phyloP scores from a whole-genome alignment of 331 rosid genomes.

The Pyracantha coccinea region DNA sequence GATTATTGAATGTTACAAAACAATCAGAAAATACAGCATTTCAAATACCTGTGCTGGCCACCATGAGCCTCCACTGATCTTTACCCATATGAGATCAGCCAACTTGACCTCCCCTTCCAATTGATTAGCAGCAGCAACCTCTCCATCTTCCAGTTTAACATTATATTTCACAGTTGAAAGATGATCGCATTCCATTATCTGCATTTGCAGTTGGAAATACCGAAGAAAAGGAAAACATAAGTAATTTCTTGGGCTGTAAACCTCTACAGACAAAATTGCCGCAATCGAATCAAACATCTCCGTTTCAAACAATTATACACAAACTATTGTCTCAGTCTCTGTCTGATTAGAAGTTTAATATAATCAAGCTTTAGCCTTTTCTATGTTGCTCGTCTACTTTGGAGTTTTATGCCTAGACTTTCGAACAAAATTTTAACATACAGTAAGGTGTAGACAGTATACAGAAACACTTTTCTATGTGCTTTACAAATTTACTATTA shows the following conservation, averaged over 20 bases:
- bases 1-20: neutral
- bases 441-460: neutral
- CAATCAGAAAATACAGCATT: neutral
- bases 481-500: too few relatives aligned
- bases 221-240: neutral
- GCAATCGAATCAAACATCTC: neutral
- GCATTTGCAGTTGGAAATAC: neutral
- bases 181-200: constrained; percentile 12
- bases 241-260: neutral
- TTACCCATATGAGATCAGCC: constrained; percentile 43
- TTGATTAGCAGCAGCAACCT: constrained; percentile 12
- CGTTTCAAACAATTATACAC: neutral
- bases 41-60: constrained; percentile 70
- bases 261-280: neutral
- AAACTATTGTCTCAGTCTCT: neutral
- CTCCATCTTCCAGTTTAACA: constrained; percentile 12
- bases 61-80: constrained; percentile 38
- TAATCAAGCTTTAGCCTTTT: neutral
- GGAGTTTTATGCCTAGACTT: neutral
- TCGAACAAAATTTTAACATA: neutral
- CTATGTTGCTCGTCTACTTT: neutral
- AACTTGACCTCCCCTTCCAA: constrained; percentile 10
- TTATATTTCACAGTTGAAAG: constrained; percentile 2
- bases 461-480: neutral
- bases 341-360: neutral